Conservation (phyloP, 2,329 filamentous ascomycete genomes). For the Ceratocystis papillata region DNA sequence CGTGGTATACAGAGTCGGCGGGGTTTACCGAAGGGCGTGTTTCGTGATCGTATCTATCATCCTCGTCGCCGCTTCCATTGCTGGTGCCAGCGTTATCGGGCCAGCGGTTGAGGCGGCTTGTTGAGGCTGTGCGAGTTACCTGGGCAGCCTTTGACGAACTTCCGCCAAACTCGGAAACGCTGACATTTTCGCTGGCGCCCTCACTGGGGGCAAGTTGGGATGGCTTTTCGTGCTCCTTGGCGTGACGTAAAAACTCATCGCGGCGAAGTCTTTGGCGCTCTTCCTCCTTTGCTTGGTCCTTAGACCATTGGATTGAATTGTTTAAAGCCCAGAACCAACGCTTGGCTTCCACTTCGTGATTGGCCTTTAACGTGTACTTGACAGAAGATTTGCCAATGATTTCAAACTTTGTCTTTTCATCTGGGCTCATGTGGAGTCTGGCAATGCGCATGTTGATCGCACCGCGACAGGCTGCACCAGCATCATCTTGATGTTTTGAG, state of each 20-base stretch:
- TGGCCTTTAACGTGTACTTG: constrained; percentile 95
- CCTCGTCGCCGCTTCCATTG: constrained; percentile 41
- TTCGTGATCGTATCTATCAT: constrained; percentile 39
- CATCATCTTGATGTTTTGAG: constrained; percentile 98
- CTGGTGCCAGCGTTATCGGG: constrained; percentile 33
- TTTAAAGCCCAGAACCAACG: constrained; percentile 99
- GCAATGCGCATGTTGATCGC: constrained; percentile 99
- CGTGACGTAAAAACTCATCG: constrained; percentile 64
- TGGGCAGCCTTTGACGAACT: constrained; percentile 16
- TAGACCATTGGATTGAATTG: constrained; percentile 96
- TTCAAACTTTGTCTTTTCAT: constrained; percentile 96
- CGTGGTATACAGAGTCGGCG: constrained; percentile 32
- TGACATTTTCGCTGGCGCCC: constrained; percentile 43
- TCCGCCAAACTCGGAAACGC: constrained; percentile 35
- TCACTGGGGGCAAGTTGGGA: constrained; percentile 39
- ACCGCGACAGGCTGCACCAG: constrained; percentile 87
- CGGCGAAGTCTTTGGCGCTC: constrained; percentile 63
- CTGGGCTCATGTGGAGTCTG: constrained; percentile 84
- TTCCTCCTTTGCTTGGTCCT: constrained; percentile 91
- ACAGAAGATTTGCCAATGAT: constrained; percentile 97
- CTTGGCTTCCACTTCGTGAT: constrained; percentile 96
- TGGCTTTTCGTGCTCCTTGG: constrained; percentile 59
- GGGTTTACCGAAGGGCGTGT: constrained; percentile 33
- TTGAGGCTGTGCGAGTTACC: constrained; percentile 28
- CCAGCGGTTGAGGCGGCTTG: constrained; percentile 16